phyloP scores from a whole-genome alignment of 495 filamentous ascomycete species.

The Lasiosphaeria hispida region DNA sequence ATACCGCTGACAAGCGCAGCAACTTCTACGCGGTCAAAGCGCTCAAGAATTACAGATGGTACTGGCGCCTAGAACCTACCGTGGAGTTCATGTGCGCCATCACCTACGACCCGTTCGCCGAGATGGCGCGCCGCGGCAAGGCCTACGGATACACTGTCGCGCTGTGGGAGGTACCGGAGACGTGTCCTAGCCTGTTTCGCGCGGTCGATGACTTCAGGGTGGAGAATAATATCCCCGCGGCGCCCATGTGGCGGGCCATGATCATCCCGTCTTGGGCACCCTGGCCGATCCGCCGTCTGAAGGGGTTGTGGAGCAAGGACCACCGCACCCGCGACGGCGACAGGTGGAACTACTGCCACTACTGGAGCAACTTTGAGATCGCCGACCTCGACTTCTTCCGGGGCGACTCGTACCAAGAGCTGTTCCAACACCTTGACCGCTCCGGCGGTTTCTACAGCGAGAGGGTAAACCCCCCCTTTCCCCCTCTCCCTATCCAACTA shows the following conservation, averaged over 20 bases:
- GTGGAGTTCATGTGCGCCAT: slow-evolving; percentile 51
- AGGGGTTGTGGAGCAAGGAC: slow-evolving; percentile 29
- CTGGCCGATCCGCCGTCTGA: slow-evolving; percentile 35
- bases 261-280: slow-evolving; percentile 36
- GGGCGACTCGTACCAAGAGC: slow-evolving; percentile 44
- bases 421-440: slow-evolving; percentile 47
- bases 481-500: background rate
- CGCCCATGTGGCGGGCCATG: slow-evolving; percentile 38
- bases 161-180: slow-evolving; percentile 48
- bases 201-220: slow-evolving; percentile 42
- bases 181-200: slow-evolving; percentile 48
- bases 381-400: slow-evolving; percentile 54
- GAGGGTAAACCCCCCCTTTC: slow-evolving; percentile 26
- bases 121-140: slow-evolving; percentile 49
- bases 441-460: slow-evolving; percentile 55
- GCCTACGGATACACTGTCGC: slow-evolving; percentile 51
- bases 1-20: slow-evolving; percentile 25
- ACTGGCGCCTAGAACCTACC: slow-evolving; percentile 53
- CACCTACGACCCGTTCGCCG: slow-evolving; percentile 53
- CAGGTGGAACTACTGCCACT: slow-evolving; percentile 54
- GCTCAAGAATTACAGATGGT: slow-evolving; percentile 47
- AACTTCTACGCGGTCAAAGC: slow-evolving; percentile 53
- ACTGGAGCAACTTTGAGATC: slow-evolving; percentile 61
- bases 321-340: slow-evolving; percentile 37
- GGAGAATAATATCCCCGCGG: slow-evolving; percentile 26